Evolutionary conservation across 2,329 filamentous ascomycete species (phyloP).

Genomic region (Colletotrichum tropicicola): DNA sequence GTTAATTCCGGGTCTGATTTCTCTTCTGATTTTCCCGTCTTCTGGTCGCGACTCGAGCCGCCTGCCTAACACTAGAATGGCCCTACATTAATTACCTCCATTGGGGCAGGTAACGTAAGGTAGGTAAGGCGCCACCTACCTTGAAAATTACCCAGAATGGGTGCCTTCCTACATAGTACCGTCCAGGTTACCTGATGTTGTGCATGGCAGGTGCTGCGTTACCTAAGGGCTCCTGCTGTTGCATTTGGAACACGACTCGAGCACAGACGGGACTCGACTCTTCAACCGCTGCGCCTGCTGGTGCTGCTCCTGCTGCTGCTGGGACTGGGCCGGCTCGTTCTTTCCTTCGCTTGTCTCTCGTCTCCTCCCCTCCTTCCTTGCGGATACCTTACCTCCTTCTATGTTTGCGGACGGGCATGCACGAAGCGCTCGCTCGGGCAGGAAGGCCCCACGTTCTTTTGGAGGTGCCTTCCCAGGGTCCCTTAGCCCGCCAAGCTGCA

Average conservation of each 20-base stretch:
- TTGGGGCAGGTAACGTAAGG: too few relatives aligned
- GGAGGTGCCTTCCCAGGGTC: slow-evolving; percentile 11
- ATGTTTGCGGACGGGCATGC: not conserved
- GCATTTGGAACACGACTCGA: not conserved
- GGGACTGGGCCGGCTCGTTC: too few relatives aligned
- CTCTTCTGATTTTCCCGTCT: too few relatives aligned
- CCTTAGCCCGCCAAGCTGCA: slow-evolving; percentile 6
- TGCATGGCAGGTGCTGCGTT: not conserved
- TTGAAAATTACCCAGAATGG: too few relatives aligned
- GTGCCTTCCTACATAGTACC: not conserved
- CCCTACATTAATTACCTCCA: too few relatives aligned
- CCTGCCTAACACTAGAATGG: too few relatives aligned
- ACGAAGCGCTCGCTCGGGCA: not conserved
- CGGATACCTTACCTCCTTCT: too few relatives aligned
- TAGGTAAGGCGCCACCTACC: too few relatives aligned
- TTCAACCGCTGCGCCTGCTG: not conserved
- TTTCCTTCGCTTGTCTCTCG: too few relatives aligned
- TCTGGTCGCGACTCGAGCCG: too few relatives aligned
- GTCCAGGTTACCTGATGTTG: not conserved
- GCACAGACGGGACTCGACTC: not conserved
- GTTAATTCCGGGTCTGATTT: too few relatives aligned
- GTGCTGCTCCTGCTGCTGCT: too few relatives aligned
- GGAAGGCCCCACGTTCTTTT: slow-evolving; percentile 13
- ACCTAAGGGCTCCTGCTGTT: not conserved
- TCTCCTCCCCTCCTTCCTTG: not conserved